A percentile compares a stretch with the other conserved stretches of the same genome.
Evolutionary conservation across 2,329 filamentous ascomycete species (phyloP).

Genomic region (Aspergillus ustus): DNA sequence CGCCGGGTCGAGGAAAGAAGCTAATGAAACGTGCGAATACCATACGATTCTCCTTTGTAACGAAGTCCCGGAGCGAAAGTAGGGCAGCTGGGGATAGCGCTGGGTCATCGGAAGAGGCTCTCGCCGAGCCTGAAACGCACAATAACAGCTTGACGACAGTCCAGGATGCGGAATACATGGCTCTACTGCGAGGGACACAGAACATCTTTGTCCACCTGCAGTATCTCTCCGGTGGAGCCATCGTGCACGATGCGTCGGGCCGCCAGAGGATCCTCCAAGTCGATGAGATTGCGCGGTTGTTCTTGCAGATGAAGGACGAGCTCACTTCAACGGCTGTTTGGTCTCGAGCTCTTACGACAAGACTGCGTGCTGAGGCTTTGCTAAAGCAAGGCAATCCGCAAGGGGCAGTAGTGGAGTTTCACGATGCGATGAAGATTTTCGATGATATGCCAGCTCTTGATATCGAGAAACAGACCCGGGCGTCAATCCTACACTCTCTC

Average conservation of each 20-base stretch:
- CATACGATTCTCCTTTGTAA: conserved; percentile 35
- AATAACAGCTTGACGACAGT: conserved; percentile 16
- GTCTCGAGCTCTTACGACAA: conserved; percentile 25
- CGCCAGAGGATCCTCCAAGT: conserved; percentile 36
- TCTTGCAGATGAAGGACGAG: conserved; percentile 33
- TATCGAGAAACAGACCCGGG: conserved; percentile 29
- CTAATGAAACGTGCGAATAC: conserved; percentile 35
- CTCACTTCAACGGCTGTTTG: conserved; percentile 26
- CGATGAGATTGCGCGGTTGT: conserved; percentile 36
- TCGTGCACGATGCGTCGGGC: conserved; percentile 36
- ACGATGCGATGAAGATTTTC: conserved; percentile 30
- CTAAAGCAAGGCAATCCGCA: conserved; percentile 29
- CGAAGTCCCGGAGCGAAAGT: conserved; percentile 26
- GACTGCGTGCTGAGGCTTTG: conserved; percentile 29
- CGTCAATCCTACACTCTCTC: conserved; percentile 31
- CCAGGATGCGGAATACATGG: conserved; percentile 25
- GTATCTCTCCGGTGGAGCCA: conserved; percentile 28
- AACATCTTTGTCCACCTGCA: conserved; percentile 34
- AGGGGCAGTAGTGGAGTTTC: conserved; percentile 31
- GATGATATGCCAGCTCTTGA: conserved; percentile 30
- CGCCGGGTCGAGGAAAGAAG: conserved; percentile 29
- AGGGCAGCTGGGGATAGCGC: conserved; percentile 22
- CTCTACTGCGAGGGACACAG: conserved; percentile 23
- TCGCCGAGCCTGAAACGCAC: conserved; percentile 12
- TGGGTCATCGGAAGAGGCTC: conserved; percentile 16